A percentile compares a stretch with the other conserved stretches of the same genome.
phyloP scores from a whole-genome alignment of 2,329 filamentous ascomycete genomes.

The Xylariaceae sp. region DNA sequence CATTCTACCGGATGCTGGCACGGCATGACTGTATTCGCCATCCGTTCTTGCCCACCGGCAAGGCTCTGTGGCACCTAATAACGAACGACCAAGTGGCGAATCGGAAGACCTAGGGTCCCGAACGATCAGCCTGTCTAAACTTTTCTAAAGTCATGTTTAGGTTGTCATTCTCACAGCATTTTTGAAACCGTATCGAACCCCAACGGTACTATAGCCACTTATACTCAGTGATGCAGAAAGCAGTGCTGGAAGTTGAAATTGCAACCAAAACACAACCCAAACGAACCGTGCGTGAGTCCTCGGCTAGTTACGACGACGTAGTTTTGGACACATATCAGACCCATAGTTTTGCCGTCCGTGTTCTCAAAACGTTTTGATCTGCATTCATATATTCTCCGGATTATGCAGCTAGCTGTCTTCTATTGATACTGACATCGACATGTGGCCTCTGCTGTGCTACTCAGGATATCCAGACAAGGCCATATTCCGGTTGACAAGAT shows the following conservation, averaged over 20 bases:
- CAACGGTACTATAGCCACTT: constrained; percentile 4
- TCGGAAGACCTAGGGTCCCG: constrained; percentile 21
- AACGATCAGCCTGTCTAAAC: constrained; percentile 13
- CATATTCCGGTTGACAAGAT: constrained; percentile 21
- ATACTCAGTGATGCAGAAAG: constrained; percentile 11
- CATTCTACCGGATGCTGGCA: constrained; percentile 12
- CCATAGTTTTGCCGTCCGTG: neutral
- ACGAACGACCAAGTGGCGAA: constrained; percentile 6
- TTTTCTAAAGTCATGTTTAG: constrained; percentile 10
- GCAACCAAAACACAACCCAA: constrained; percentile 7
- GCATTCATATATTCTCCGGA: constrained; percentile 2
- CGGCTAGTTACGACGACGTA: neutral
- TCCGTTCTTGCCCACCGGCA: constrained; percentile 14
- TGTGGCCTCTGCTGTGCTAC: neutral
- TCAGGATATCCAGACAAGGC: constrained; percentile 14
- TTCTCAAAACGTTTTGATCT: constrained; percentile 1
- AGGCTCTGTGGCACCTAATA: constrained; percentile 14
- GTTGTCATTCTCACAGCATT: constrained; percentile 1
- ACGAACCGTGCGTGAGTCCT: neutral
- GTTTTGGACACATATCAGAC: neutral
- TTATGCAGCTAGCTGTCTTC: constrained; percentile 7
- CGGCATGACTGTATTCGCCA: constrained; percentile 13
- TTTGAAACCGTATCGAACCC: neutral
- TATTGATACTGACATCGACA: constrained; percentile 11
- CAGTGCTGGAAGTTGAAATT: constrained; percentile 1